phyloP scores from a whole-genome alignment of 768 basidiomycete genomes.

The Tylopilus intermedius region DNA sequence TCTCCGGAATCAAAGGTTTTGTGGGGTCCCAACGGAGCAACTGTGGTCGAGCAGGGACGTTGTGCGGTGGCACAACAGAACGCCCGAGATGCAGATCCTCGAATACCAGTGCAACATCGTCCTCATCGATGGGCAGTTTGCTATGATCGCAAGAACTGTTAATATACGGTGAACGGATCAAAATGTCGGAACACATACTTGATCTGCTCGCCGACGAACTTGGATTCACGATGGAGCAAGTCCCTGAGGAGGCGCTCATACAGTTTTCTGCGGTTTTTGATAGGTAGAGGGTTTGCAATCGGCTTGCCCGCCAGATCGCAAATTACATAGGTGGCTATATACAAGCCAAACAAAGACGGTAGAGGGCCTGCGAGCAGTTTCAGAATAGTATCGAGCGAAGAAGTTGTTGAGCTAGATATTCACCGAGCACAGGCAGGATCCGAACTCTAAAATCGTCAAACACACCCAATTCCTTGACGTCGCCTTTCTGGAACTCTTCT shows the following conservation, averaged over 20 bases:
- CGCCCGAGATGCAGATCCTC: conserved; percentile 84
- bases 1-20: conserved; percentile 63
- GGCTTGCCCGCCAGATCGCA: conserved; percentile 83
- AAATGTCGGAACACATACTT: conserved; percentile 40
- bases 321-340: conserved; percentile 84
- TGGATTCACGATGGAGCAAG: conserved; percentile 68
- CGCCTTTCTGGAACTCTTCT: conserved; percentile 86
- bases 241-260: conserved; percentile 78
- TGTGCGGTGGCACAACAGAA: conserved; percentile 72
- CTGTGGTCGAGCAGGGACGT: conserved; percentile 65
- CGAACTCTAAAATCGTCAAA: conserved; percentile 93
- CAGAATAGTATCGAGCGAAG: background rate
- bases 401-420: conserved; percentile 15
- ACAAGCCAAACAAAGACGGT: conserved; percentile 86
- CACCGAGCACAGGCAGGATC: conserved; percentile 87
- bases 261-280: conserved; percentile 80
- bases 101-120: conserved; percentile 78
- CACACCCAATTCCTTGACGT: conserved; percentile 82
- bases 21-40: conserved; percentile 78
- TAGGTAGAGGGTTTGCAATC: conserved; percentile 75
- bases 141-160: conserved; percentile 34
- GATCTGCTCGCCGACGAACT: conserved; percentile 53
- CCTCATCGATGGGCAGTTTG: conserved; percentile 72
- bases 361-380: conserved; percentile 42
- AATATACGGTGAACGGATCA: background rate